Evolutionary conservation across 176 grass and related monocot genomes (phyloP).

Genomic region (Chrysopogon serrulatus): DNA sequence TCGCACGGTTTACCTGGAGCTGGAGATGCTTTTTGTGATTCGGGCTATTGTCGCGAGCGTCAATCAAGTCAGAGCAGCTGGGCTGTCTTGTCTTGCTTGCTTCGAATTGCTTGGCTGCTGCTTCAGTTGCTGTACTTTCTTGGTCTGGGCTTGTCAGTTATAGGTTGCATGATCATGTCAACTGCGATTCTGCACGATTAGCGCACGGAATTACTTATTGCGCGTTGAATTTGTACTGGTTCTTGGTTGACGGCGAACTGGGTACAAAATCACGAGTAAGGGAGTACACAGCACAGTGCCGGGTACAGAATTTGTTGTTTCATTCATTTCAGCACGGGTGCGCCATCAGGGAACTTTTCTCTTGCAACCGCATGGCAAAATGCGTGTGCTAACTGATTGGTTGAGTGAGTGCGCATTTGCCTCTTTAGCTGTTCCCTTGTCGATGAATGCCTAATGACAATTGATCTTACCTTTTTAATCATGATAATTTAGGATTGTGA

Average conservation of each 20-base stretch:
- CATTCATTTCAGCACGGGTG: background rate
- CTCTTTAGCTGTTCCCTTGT: background rate
- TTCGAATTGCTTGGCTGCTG: background rate
- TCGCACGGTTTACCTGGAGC: background rate
- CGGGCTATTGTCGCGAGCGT: background rate
- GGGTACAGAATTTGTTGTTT: background rate
- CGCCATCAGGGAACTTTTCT: background rate
- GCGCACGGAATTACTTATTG: background rate
- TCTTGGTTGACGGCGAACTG: background rate
- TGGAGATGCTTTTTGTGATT: conserved; percentile 9
- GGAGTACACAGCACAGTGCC: background rate
- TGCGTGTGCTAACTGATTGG: background rate
- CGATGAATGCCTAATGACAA: background rate
- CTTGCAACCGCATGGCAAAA: background rate
- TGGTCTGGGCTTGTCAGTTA: background rate
- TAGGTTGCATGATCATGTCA: background rate
- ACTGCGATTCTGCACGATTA: background rate
- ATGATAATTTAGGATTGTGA: background rate
- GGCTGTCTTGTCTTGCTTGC: background rate
- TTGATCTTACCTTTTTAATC: background rate
- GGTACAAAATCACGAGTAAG: background rate
- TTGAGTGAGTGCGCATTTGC: background rate
- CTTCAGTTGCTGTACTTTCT: conserved; percentile 6
- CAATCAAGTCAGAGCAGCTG: background rate
- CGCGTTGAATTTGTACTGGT: background rate